These are phyloP conservation scores for Candida ovalis DNA, from an alignment of 805 yeast species.

Conservation along the genomic window DNA sequence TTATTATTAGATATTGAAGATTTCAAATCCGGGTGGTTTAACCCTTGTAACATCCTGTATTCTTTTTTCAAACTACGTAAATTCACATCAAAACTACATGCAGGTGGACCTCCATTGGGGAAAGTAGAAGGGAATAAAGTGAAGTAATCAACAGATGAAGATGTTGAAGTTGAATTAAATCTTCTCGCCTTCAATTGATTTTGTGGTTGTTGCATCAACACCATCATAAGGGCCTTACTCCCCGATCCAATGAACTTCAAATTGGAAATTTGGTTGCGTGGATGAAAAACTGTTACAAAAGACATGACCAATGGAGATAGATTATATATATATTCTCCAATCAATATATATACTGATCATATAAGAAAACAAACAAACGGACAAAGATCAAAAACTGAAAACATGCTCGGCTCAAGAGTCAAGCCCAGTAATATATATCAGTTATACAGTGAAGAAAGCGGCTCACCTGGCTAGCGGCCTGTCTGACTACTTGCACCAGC, in stretches of 20 bases:
- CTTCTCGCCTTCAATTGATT: neutral
- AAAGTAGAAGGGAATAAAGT: conserved; percentile 73
- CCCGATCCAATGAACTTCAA: neutral
- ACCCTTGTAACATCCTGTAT: conserved; percentile 67
- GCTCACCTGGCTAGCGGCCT: too few relatives aligned
- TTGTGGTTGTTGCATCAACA: neutral
- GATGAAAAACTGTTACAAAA: too few relatives aligned
- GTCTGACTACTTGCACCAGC: too few relatives aligned
- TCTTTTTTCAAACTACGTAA: conserved; percentile 60
- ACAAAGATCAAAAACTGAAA: too few relatives aligned
- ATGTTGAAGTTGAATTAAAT: conserved; percentile 1
- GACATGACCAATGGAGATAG: too few relatives aligned
- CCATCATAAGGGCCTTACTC: neutral
- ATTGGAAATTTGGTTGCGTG: neutral
- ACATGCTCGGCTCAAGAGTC: too few relatives aligned
- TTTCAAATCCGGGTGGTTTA: conserved; percentile 73
- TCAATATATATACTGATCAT: too few relatives aligned
- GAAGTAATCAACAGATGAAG: conserved; percentile 40
- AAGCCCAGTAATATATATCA: too few relatives aligned
- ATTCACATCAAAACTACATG: conserved; percentile 57
- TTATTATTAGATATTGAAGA: conserved; percentile 9
- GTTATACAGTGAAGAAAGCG: too few relatives aligned
- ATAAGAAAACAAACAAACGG: too few relatives aligned
- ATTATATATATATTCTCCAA: too few relatives aligned
- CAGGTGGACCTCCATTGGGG: conserved; percentile 61